A percentile compares a stretch with the other conserved stretches of the same genome.
These are phyloP conservation scores for Tritrichomonas foetus DNA, from an alignment of 208 protist species.

Conservation along the genomic window DNA sequence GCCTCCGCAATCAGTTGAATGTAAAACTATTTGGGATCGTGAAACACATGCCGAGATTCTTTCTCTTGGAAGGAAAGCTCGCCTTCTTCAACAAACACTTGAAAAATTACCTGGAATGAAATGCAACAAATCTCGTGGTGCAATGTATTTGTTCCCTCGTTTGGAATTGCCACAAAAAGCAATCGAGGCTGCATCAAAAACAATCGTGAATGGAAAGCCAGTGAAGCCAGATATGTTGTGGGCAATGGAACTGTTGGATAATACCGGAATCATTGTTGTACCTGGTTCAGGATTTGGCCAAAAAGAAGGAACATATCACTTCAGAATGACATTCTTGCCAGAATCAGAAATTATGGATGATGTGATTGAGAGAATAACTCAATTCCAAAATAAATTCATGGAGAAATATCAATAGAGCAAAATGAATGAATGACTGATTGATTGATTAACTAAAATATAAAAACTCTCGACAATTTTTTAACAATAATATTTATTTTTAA, in stretches of 20 bases:
- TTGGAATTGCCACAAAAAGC: slow-evolving; percentile 51
- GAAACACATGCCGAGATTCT: slow-evolving; percentile 71
- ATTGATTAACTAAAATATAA: too few relatives aligned
- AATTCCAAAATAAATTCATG: slow-evolving; percentile 52
- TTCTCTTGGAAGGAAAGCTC: slow-evolving; percentile 49
- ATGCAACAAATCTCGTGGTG: slow-evolving; percentile 72
- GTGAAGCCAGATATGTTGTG: slow-evolving; percentile 83
- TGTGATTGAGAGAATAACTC: slow-evolving; percentile 41
- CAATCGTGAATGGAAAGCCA: slow-evolving; percentile 44
- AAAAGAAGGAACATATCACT: slow-evolving; percentile 81
- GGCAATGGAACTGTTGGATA: slow-evolving; percentile 83
- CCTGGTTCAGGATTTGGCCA: slow-evolving; percentile 71
- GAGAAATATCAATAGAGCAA: slow-evolving; percentile 6
- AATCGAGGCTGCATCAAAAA: slow-evolving; percentile 44
- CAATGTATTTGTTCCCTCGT: slow-evolving; percentile 96
- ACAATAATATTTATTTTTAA: too few relatives aligned
- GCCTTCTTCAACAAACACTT: slow-evolving; percentile 63
- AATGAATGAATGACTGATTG: too few relatives aligned
- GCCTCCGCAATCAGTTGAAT: slow-evolving; percentile 83
- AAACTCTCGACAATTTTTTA: too few relatives aligned
- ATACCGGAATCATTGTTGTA: slow-evolving; percentile 76
- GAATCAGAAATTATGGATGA: slow-evolving; percentile 79
- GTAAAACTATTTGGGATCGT: slow-evolving; percentile 60
- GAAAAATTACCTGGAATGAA: slow-evolving; percentile 77
- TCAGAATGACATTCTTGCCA: slow-evolving; percentile 97